Evolutionary conservation across 129 eudicot species (phyloP), one percentile per base, ranked within the genome.

Genomic region (Deinandra increscens): DNA sequence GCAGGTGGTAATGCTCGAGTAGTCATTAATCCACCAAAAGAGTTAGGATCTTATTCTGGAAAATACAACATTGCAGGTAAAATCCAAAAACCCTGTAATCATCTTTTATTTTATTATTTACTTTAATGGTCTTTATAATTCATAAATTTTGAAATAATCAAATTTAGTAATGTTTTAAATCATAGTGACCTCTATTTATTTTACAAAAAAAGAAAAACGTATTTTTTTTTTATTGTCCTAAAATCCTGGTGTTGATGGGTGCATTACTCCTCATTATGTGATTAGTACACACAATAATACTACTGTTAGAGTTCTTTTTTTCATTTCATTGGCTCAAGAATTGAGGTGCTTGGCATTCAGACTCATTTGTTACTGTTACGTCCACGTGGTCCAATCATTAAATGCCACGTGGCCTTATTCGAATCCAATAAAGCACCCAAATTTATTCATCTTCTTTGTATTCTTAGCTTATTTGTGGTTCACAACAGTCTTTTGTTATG

Each of bases 51-150:
- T n/a, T 68, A 69, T 66, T 63, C 81, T 59, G 77, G 81, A 75
- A 80, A 79, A 63, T 73, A 78, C 76, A 75, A 79, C 60, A 43
- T 67, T 77, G 49, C 89, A 87, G 95, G 91, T 83, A 78, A 55
- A 13, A 29, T 18, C 8, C n/a, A 5, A 55, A 55, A 34, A 55
- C 61, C 61, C 41, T 58, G 13, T 13, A 20, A 31, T 48, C 49
- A 51, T 38, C 42, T 36, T 22, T 51, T 56, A 11, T 36, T 72
- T 36, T 72, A n/a, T n/a, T n/a, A n/a, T n/a, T n/a, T n/a, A n/a
- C n/a, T n/a, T n/a, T n/a, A n/a, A 0, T 34, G 44, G 23, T 34
- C 7, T 2, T 31, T n/a, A n/a, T 33, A 60, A 15, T 3, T 36
- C 0, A 59, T 14, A 31, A 14, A 31, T 29, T 60, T 45, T 5